Evolutionary conservation across 1,284 basidiomycete species (phyloP).

Genomic region (Anthracocystis panici-leucophaei): DNA sequence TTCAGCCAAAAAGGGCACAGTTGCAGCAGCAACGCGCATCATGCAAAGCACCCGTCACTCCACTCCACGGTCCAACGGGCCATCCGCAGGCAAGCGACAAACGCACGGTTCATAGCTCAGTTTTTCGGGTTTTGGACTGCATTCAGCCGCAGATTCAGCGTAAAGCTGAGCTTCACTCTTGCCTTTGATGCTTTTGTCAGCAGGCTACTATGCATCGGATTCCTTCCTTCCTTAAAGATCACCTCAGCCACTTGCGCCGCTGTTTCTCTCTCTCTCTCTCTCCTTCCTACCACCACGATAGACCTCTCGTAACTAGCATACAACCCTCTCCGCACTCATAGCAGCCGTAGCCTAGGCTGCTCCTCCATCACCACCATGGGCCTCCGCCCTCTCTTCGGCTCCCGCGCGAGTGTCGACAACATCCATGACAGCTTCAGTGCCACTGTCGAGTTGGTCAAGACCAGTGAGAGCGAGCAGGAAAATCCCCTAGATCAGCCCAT

Average conservation of each 20-base stretch:
- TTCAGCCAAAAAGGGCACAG: no score
- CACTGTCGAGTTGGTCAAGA: slow-evolving; percentile 34
- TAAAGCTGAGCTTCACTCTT: neutral
- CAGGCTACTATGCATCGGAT: neutral
- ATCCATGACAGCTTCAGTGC: slow-evolving; percentile 40
- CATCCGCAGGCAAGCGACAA: no score
- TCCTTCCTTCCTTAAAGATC: neutral
- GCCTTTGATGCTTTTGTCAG: neutral
- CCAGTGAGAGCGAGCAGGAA: slow-evolving; percentile 30
- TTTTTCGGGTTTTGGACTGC: neutral
- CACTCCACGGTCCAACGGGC: no score
- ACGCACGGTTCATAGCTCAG: no score
- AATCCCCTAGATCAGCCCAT: neutral
- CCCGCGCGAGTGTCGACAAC: slow-evolving; percentile 34
- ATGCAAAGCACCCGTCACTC: no score
- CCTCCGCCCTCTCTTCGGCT: slow-evolving; percentile 42
- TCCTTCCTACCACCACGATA: neutral
- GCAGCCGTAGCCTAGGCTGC: neutral
- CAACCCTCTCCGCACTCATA: neutral
- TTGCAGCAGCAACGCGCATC: no score
- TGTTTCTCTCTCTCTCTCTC: neutral
- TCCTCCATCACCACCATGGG: slow-evolving; percentile 15
- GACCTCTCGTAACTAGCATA: neutral
- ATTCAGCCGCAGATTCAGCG: neutral
- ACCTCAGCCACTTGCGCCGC: neutral